A percentile compares a stretch with the other conserved stretches of the same genome.
These are phyloP conservation scores for Aspergillus texensis DNA, from an alignment of 2,329 filamentous ascomycete genomes.

Conservation along the genomic window DNA sequence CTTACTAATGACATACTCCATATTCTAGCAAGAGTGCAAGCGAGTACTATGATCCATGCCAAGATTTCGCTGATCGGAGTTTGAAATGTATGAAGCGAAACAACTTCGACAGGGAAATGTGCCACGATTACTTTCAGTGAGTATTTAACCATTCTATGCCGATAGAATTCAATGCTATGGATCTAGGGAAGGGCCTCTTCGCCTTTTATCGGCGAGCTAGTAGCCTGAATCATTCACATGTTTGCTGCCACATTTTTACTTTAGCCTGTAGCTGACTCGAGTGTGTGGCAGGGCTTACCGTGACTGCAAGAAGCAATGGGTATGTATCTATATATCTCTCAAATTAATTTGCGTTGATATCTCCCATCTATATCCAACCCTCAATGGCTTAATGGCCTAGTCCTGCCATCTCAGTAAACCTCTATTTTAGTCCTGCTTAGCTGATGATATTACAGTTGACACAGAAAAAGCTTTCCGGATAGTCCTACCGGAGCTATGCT, in stretches of 20 bases:
- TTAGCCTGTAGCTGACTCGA: background rate
- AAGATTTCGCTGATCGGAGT: constrained; percentile 84
- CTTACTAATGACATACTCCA: background rate
- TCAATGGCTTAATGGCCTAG: background rate
- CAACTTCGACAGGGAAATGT: constrained; percentile 84
- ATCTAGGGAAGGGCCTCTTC: background rate
- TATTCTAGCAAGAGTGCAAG: constrained; percentile 75
- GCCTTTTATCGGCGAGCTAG: background rate
- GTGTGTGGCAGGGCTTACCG: constrained; percentile 71
- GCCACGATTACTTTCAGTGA: constrained; percentile 92
- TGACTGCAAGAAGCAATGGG: constrained; percentile 94
- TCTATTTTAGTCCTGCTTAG: background rate
- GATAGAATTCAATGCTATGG: background rate
- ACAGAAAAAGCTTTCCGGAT: constrained; percentile 30
- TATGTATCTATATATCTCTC: constrained; percentile 42
- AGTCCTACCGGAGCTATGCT: background rate
- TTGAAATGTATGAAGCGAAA: constrained; percentile 89
- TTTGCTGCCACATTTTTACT: background rate
- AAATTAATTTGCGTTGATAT: background rate
- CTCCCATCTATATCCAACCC: background rate
- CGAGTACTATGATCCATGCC: constrained; percentile 93
- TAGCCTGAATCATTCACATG: background rate
- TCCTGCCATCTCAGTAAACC: background rate
- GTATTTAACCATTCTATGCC: constrained; percentile 33
- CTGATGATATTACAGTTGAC: constrained; percentile 28